Evolutionary conservation across 2,329 filamentous ascomycete species (phyloP).

Genomic region (Alternaria ethzedia): DNA sequence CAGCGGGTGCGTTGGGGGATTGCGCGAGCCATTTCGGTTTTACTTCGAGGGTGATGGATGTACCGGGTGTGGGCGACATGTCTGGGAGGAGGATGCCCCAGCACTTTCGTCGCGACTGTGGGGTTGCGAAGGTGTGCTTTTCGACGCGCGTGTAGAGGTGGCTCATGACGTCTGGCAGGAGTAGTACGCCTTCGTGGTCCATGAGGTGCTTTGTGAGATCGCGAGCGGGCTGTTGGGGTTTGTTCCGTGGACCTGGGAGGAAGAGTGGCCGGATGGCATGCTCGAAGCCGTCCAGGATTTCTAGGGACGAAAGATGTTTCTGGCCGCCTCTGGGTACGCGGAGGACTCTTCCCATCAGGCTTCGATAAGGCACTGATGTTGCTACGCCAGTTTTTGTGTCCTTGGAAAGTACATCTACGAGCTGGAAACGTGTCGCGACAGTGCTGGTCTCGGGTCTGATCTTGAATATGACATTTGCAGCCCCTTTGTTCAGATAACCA

Average conservation of each 20-base stretch:
- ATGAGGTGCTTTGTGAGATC: slow-evolving; percentile 26
- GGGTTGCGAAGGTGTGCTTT: slow-evolving; percentile 11
- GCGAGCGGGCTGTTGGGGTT: background rate
- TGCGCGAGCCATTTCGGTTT: slow-evolving; percentile 59
- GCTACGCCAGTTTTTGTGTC: slow-evolving; percentile 1
- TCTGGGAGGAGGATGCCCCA: slow-evolving; percentile 40
- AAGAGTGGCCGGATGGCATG: slow-evolving; percentile 39
- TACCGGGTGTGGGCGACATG: slow-evolving; percentile 32
- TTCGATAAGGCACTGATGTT: slow-evolving; percentile 11
- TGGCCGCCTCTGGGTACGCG: slow-evolving; percentile 38
- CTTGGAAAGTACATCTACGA: slow-evolving; percentile 18
- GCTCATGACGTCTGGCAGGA: slow-evolving; percentile 17
- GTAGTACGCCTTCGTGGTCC: slow-evolving; percentile 24
- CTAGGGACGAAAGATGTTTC: slow-evolving; percentile 32
- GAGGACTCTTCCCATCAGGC: slow-evolving; percentile 31
- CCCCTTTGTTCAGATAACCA: slow-evolving; percentile 41
- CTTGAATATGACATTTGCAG: slow-evolving; percentile 43
- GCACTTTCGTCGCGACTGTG: background rate
- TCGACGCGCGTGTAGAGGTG: slow-evolving; percentile 13
- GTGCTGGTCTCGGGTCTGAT: slow-evolving; percentile 19
- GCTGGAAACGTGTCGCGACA: slow-evolving; percentile 15
- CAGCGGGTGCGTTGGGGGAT: slow-evolving; percentile 52
- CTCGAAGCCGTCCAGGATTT: slow-evolving; percentile 37
- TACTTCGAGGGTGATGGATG: slow-evolving; percentile 47
- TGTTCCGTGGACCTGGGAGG: slow-evolving; percentile 9